Conservation (phyloP, 306 rosid species). For the Prunus padus region DNA sequence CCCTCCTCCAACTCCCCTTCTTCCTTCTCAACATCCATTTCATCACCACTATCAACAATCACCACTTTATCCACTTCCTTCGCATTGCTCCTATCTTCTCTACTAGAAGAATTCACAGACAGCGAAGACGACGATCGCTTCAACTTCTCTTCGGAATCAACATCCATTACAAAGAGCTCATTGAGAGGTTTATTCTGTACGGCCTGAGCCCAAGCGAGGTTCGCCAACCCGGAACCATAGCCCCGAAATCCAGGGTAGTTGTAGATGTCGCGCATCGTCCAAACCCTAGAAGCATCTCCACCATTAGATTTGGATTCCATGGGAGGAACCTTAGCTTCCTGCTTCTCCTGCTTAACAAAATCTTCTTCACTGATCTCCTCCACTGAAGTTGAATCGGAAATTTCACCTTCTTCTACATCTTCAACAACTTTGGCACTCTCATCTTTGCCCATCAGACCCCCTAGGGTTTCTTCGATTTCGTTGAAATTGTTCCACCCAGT, state of each 20-base stretch:
- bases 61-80: conserved; percentile 35
- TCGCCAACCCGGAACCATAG: conserved; percentile 63
- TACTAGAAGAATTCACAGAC: conserved; percentile 15
- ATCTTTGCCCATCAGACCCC: conserved; percentile 50
- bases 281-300: conserved; percentile 49
- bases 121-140: conserved; percentile 32
- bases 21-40: conserved; percentile 58
- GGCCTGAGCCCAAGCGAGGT: conserved; percentile 94
- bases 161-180: conserved; percentile 64
- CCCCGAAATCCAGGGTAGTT: conserved; percentile 64
- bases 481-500: conserved; percentile 26
- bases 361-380: conserved; percentile 89
- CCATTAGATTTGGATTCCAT: conserved; percentile 40
- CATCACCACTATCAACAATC: conserved; percentile 42
- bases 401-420: conserved; percentile 96
- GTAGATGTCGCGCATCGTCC: conserved; percentile 72
- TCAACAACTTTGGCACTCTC: conserved; percentile 39
- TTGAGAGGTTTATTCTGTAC: conserved; percentile 91
- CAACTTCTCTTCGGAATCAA: conserved; percentile 44
- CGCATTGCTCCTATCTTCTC: conserved; percentile 3
- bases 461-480: conserved; percentile 33
- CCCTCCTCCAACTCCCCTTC: conserved; percentile 99
- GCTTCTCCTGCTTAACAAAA: conserved; percentile 51
- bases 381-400: conserved; percentile 83
- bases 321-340: conserved; percentile 31